Evolutionary conservation across 345 rosid genomes (phyloP), one percentile per base, ranked within the genome.

Genomic region (Combretum micranthum): DNA sequence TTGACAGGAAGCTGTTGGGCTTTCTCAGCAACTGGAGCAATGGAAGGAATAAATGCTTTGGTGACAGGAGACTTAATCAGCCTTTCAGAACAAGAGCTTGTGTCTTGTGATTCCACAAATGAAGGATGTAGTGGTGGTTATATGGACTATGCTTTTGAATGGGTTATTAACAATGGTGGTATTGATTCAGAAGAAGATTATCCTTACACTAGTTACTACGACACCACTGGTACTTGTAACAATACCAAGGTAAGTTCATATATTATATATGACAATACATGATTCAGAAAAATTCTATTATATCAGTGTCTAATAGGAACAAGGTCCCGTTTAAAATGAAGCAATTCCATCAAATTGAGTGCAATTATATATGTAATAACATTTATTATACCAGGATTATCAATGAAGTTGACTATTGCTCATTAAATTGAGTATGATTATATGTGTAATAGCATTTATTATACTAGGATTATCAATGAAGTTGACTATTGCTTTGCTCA

Each of bases 61-160:
- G 80, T 61, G 21, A 76, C 73, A 0, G 83, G 85, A 39, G 73
- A 80, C 68, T 83, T 85, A 0, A 13, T 78, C 43, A 83, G 86
- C 79, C 81, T 85, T 13, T 85, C 88, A 3, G 86, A 85, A 48
- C 86, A 85, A 66, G 93, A 85, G 50, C 88, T 85, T 7, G 77
- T 85, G 16, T 82, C 79, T 58, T 85, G 93, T 52, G 93, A 85
- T 56, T 54, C 64, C 19, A 80, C 77, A 52, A 77, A 80, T 51
- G 3, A 78, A 0, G 93, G 93, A 14, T 85, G 93, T n/a, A 88
- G 83, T 0, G 93, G 93, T 21, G 93, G 88, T 25, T 71, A 85
- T 50, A 77, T 85, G 93, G 86, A 82, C 64, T 85, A 85, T 13
- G 93, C 86, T 3, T 85, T 85, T 48, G 88, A 85, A 60, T 85